phyloP scores from a whole-genome alignment of 2,329 filamentous ascomycete genomes.

The Septoria petroselini region DNA sequence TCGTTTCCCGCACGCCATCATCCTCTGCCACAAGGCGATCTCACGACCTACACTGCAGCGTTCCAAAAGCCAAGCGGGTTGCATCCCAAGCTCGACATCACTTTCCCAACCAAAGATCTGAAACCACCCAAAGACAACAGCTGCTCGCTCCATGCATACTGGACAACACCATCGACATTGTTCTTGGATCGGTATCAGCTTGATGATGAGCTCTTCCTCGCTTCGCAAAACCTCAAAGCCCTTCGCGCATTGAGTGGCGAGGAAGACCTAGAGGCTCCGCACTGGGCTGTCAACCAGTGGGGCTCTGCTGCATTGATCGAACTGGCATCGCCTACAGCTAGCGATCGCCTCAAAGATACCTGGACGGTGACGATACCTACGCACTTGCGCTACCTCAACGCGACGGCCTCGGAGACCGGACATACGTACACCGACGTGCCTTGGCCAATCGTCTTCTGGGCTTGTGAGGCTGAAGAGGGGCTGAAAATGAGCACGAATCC shows the following conservation, averaged over 20 bases:
- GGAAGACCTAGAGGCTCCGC: conserved; percentile 86
- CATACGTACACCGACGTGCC: conserved; percentile 48
- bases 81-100: conserved; percentile 74
- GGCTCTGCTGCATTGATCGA: conserved; percentile 75
- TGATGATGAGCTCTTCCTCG: conserved; percentile 69
- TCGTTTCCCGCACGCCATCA: conserved; percentile 79
- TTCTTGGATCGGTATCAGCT: conserved; percentile 90
- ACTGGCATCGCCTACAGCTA: conserved; percentile 48
- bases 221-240: conserved; percentile 71
- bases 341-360: conserved; percentile 7
- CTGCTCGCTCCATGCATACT: conserved; percentile 73
- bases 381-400: conserved; percentile 74
- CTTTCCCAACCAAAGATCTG: conserved; percentile 55
- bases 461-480: conserved; percentile 66
- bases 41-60: conserved; percentile 47
- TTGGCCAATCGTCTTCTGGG: conserved; percentile 87
- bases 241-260: conserved; percentile 69
- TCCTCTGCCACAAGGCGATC: conserved; percentile 43
- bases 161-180: conserved; percentile 75
- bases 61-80: conserved; percentile 74
- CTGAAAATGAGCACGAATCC: conserved; percentile 72
- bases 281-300: conserved; percentile 74
- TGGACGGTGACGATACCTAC: conserved; percentile 74
- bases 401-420: conserved; percentile 27
- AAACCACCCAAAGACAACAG: conserved; percentile 40